Conservation (phyloP, 805 yeast genomes). For the Blastobotrys parvus region DNA sequence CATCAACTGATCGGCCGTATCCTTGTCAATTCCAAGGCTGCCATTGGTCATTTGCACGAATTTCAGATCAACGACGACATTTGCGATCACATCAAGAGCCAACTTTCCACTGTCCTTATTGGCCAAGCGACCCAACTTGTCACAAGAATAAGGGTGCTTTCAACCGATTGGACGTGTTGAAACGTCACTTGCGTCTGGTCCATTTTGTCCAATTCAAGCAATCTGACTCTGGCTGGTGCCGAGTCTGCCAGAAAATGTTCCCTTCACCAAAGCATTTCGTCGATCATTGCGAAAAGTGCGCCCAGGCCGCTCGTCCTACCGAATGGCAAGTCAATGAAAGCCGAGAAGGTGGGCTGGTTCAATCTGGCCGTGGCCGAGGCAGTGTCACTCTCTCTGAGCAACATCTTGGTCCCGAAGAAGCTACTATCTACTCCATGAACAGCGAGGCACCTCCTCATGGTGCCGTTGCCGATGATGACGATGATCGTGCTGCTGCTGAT, state of each 20-base stretch:
- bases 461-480: neutral
- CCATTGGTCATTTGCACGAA: conserved; percentile 62
- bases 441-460: neutral
- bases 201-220: conserved; percentile 47
- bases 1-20: conserved; percentile 24
- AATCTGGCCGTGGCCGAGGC: neutral
- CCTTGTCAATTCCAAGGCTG: conserved; percentile 38
- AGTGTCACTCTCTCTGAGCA: conserved; percentile 5
- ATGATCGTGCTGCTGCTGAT: neutral
- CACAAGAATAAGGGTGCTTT: conserved; percentile 73
- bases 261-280: conserved; percentile 47
- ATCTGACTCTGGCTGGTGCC: conserved; percentile 60
- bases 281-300: conserved; percentile 59
- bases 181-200: conserved; percentile 61
- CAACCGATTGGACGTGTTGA: conserved; percentile 63
- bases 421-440: conserved; percentile 13
- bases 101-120: conserved; percentile 62
- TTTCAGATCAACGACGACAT: conserved; percentile 63
- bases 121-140: conserved; percentile 60
- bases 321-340: conserved; percentile 19
- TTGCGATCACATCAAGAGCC: conserved; percentile 59
- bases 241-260: conserved; percentile 54
- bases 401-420: conserved; percentile 9
- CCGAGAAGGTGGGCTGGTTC: neutral
- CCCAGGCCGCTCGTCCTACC: conserved; percentile 29